Evolutionary conservation across 192 early-diverging fungal species (phyloP).

Genomic region (Allomyces macrogynus): DNA sequence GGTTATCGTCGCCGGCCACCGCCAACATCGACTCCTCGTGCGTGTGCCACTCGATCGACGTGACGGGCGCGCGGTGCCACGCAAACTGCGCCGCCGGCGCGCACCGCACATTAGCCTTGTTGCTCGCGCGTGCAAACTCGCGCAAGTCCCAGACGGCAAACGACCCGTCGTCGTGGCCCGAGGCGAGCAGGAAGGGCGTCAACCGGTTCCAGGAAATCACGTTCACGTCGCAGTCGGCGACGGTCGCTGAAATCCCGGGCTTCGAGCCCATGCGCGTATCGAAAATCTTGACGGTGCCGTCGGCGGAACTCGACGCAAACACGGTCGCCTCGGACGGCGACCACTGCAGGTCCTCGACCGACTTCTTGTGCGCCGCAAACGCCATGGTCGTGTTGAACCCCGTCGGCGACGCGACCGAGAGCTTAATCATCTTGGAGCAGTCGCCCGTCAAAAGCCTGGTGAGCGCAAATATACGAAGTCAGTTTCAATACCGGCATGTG

Average conservation of each 20-base stretch:
- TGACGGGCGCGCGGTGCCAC: slow-evolving; percentile 83
- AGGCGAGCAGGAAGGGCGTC: slow-evolving; percentile 69
- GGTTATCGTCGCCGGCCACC: slow-evolving; percentile 82
- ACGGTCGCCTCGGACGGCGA: slow-evolving; percentile 71
- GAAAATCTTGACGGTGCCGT: slow-evolving; percentile 87
- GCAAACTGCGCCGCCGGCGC: slow-evolving; percentile 76
- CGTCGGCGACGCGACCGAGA: slow-evolving; percentile 47
- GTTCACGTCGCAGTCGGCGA: slow-evolving; percentile 79
- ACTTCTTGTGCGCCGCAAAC: slow-evolving; percentile 64
- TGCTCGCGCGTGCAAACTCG: slow-evolving; percentile 22
- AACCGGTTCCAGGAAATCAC: slow-evolving; percentile 89
- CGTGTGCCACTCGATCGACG: slow-evolving; percentile 94
- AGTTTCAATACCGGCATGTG: neutral
- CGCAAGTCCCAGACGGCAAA: slow-evolving; percentile 95
- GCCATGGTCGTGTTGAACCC: slow-evolving; percentile 52
- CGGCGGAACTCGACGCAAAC: slow-evolving; percentile 80
- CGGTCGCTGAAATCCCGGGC: slow-evolving; percentile 53
- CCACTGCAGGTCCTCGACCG: slow-evolving; percentile 96
- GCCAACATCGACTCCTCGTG: slow-evolving; percentile 77
- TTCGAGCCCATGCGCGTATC: slow-evolving; percentile 64
- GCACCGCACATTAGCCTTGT: slow-evolving; percentile 13
- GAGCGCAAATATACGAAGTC: slow-evolving; percentile 1
- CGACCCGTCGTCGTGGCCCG: slow-evolving; percentile 76
- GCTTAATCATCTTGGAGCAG: slow-evolving; percentile 51
- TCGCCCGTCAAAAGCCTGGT: slow-evolving; percentile 72